These are phyloP conservation scores for Alnus rubra DNA, from an alignment of 306 rosid genomes.

Conservation along the genomic window DNA sequence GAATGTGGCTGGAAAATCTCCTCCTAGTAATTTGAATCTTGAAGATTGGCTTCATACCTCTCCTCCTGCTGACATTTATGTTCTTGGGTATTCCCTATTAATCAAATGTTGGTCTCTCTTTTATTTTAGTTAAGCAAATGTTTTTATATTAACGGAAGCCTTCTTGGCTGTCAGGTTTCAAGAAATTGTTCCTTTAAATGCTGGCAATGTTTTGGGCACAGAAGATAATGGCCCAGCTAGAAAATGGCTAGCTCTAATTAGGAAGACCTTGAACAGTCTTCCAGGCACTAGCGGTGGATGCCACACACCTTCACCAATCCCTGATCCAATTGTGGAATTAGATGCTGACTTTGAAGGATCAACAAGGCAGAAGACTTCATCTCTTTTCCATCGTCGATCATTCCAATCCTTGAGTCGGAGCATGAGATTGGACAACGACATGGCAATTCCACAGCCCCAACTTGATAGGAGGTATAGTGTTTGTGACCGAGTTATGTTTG, in stretches of 20 bases:
- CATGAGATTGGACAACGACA: slow-evolving; percentile 90
- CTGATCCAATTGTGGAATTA: slow-evolving; percentile 84
- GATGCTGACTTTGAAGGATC: slow-evolving; percentile 94
- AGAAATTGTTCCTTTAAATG: slow-evolving; percentile 98
- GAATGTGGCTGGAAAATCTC: slow-evolving; percentile 98
- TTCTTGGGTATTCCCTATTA: slow-evolving; percentile 69
- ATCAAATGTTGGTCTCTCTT: slow-evolving; percentile 14
- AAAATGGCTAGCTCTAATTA: slow-evolving; percentile 88
- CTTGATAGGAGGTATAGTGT: slow-evolving; percentile 86
- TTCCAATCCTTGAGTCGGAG: slow-evolving; percentile 94
- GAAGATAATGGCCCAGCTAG: slow-evolving; percentile 99
- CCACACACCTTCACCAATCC: slow-evolving; percentile 79
- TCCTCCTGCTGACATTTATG: slow-evolving; percentile 93
- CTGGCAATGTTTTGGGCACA: slow-evolving; percentile 96
- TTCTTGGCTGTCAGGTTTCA: slow-evolving; percentile 69
- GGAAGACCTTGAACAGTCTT: slow-evolving; percentile 87
- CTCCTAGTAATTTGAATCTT: slow-evolving; percentile 76
- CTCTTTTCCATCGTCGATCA: slow-evolving; percentile 87
- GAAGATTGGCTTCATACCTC: slow-evolving; percentile 99
- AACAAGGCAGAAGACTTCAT: slow-evolving; percentile 68
- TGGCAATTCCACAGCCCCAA: slow-evolving; percentile 61
- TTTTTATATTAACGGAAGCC: slow-evolving; percentile 12
- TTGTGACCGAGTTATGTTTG: slow-evolving; percentile 77
- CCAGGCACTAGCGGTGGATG: slow-evolving; percentile 77
- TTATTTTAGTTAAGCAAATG: slow-evolving; percentile 11